A percentile compares a stretch with the other conserved stretches of the same genome.
Conservation (phyloP, 148 eudicot genomes). For the Selenicereus undatus region DNA sequence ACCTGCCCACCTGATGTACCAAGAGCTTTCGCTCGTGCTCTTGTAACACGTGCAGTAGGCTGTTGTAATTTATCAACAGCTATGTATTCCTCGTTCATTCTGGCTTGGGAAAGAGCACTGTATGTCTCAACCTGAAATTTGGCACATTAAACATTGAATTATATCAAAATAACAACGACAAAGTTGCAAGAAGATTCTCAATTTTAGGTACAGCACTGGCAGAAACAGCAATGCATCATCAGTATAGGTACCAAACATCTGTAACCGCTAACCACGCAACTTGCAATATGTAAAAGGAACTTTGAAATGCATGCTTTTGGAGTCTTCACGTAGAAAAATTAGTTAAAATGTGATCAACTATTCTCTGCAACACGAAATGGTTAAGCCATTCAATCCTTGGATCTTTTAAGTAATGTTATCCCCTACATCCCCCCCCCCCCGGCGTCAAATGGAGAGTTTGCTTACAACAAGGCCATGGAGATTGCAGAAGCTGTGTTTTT, state of each 20-base stretch:
- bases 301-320: not conserved
- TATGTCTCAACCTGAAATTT: conserved; percentile 30
- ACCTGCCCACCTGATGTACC: conserved; percentile 38
- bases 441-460: not conserved
- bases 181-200: not conserved
- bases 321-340: not conserved
- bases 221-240: not conserved
- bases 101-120: conserved; percentile 32
- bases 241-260: not conserved
- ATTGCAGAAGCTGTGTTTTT: no score
- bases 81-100: conserved; percentile 48
- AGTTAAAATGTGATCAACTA: not conserved
- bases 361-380: not conserved
- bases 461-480: not conserved
- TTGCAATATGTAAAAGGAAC: not conserved
- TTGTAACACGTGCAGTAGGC: conserved; percentile 50
- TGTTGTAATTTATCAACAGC: conserved; percentile 30
- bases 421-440: not conserved
- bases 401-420: not conserved
- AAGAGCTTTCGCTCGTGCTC: conserved; percentile 68
- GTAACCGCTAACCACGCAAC: not conserved
- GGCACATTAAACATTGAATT: conserved; percentile 19
- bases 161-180: conserved; percentile 3
- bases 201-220: not conserved
- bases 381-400: not conserved